Conservation (phyloP, 306 rosid genomes). For the Carpinus fangiana region DNA sequence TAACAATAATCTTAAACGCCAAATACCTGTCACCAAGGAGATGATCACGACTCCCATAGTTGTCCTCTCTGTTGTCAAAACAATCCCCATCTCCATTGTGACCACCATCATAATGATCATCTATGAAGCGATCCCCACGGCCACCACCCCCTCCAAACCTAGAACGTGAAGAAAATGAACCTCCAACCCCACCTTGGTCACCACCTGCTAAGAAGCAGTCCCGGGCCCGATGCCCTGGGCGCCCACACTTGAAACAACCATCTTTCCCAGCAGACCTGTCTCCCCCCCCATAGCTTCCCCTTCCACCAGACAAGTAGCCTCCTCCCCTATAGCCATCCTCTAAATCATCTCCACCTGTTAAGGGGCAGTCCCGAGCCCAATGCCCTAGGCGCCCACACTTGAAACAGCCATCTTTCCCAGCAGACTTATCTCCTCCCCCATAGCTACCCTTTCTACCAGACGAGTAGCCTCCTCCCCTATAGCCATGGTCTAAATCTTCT, state of each 20-base stretch:
- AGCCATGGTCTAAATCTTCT: conserved; percentile 65
- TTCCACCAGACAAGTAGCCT: conserved; percentile 77
- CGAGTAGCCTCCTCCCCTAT: conserved; percentile 71
- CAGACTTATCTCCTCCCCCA: conserved; percentile 58
- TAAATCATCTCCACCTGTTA: conserved; percentile 55
- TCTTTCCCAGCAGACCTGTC: conserved; percentile 78
- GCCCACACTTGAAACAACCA: conserved; percentile 96
- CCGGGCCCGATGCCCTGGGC: conserved; percentile 96
- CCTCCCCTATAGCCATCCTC: conserved; percentile 76
- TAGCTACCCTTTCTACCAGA: conserved; percentile 77
- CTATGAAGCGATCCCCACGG: conserved; percentile 66
- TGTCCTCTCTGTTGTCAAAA: conserved; percentile 73
- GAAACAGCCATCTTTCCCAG: conserved; percentile 90
- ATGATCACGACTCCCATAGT: conserved; percentile 69
- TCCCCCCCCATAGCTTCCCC: conserved; percentile 59
- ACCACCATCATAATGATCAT: conserved; percentile 86
- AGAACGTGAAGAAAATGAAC: conserved; percentile 75
- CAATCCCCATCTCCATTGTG: conserved; percentile 80
- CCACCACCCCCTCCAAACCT: conserved; percentile 72
- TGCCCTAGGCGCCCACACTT: conserved; percentile 96
- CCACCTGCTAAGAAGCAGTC: conserved; percentile 83
- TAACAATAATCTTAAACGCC: background rate
- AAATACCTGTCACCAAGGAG: conserved; percentile 83
- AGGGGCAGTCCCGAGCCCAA: conserved; percentile 96
- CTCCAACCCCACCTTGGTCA: conserved; percentile 65